phyloP scores from a whole-genome alignment of 2,329 filamentous ascomycete genomes.

The Fusarium tjaetaba region DNA sequence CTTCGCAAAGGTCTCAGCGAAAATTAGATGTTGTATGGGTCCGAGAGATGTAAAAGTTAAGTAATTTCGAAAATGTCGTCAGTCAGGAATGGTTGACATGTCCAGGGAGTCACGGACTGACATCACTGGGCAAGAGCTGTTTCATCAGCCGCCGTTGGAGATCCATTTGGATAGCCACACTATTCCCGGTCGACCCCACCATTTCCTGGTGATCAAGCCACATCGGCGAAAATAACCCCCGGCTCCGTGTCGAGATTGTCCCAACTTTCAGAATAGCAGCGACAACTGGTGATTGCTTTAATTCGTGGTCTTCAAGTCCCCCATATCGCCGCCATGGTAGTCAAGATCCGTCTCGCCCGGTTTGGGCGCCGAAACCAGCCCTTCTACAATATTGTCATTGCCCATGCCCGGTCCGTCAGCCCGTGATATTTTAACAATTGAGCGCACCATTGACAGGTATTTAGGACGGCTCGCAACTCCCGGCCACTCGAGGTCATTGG shows the following conservation, averaged over 20 bases:
- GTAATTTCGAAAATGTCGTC: constrained; percentile 23
- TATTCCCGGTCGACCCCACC: neutral
- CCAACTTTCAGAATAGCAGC: constrained; percentile 29
- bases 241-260: constrained; percentile 46
- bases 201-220: constrained; percentile 34
- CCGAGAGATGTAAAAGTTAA: constrained; percentile 13
- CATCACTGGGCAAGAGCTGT: constrained; percentile 24
- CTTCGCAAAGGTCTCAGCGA: neutral
- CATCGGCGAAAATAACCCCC: constrained; percentile 52
- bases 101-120: constrained; percentile 23
- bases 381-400: constrained; percentile 97
- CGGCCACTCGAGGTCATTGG: constrained; percentile 94
- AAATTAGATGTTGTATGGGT: neutral
- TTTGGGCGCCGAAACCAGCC: constrained; percentile 90
- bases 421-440: neutral
- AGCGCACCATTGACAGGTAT: constrained; percentile 1
- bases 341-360: constrained; percentile 92
- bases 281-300: constrained; percentile 1
- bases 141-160: neutral
- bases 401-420: constrained; percentile 81
- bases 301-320: constrained; percentile 29
- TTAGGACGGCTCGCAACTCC: constrained; percentile 84
- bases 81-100: constrained; percentile 19
- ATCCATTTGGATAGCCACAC: neutral
- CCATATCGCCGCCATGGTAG: constrained; percentile 72